Evolutionary conservation across 345 rosid genomes (phyloP).

Genomic region (Leavenworthia alabamica): DNA sequence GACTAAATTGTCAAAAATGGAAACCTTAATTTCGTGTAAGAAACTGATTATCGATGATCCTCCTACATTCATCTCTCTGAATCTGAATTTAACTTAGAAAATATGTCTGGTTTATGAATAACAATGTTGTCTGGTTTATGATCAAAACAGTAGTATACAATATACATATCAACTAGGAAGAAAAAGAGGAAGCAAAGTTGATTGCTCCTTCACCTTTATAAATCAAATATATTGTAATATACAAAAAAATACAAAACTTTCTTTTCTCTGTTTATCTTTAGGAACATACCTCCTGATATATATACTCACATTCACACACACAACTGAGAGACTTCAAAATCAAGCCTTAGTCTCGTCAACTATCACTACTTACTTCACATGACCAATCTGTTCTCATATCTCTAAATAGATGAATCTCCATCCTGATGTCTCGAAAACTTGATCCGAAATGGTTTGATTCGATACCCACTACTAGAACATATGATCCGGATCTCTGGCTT

Average conservation of each 20-base stretch:
- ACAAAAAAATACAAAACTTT: not conserved
- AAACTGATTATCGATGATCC: not conserved
- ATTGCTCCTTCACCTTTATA: not conserved
- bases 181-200: not conserved
- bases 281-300: not conserved
- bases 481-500: slow-evolving; percentile 5
- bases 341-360: not conserved
- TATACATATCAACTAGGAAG: not conserved
- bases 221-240: not conserved
- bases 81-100: not conserved
- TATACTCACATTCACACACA: slow-evolving; percentile 8
- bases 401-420: not conserved
- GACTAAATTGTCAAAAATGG: not conserved
- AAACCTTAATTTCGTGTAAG: not conserved
- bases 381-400: slow-evolving; percentile 14
- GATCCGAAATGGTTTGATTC: not conserved
- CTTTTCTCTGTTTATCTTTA: not conserved
- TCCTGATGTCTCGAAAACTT: not conserved
- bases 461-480: not conserved
- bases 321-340: not conserved
- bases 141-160: not conserved
- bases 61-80: not conserved
- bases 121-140: not conserved
- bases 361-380: slow-evolving; percentile 7
- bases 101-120: not conserved